These are phyloP conservation scores for Oxytropis ochrocephala DNA, from an alignment of 306 rosid species.

Conservation along the genomic window DNA sequence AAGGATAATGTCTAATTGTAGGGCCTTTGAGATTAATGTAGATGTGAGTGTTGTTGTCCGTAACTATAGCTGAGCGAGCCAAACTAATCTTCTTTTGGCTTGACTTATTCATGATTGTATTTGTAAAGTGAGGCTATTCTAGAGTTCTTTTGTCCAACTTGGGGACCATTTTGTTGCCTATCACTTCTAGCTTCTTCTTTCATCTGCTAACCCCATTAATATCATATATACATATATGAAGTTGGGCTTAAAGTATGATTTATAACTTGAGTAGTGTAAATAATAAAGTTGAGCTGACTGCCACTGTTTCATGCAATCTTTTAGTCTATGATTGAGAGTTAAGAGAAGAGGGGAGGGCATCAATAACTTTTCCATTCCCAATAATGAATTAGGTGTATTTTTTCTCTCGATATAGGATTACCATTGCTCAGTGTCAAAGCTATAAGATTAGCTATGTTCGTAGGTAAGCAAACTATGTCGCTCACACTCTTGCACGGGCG, in stretches of 20 bases:
- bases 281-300: no score
- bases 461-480: no score
- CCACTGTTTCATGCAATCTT: no score
- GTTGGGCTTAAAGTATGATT: neutral
- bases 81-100: slow-evolving; percentile 28
- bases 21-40: slow-evolving; percentile 27
- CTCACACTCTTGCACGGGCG: no score
- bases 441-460: no score
- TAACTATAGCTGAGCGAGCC: slow-evolving; percentile 10
- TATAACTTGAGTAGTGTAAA: neutral
- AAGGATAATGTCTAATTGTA: slow-evolving; percentile 27
- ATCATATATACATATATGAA: neutral
- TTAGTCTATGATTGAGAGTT: no score
- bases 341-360: no score
- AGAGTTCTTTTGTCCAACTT: slow-evolving; percentile 20
- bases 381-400: no score
- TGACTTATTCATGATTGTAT: slow-evolving; percentile 30
- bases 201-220: slow-evolving; percentile 4
- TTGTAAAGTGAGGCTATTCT: slow-evolving; percentile 25
- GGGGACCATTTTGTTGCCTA: slow-evolving; percentile 18
- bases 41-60: slow-evolving; percentile 30
- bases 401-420: no score
- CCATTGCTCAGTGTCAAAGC: no score
- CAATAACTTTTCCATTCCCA: no score
- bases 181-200: neutral